A percentile compares a stretch with the other conserved stretches of the same genome.
phyloP scores from a whole-genome alignment of 2,329 filamentous ascomycete genomes.

The Penicillium freii region DNA sequence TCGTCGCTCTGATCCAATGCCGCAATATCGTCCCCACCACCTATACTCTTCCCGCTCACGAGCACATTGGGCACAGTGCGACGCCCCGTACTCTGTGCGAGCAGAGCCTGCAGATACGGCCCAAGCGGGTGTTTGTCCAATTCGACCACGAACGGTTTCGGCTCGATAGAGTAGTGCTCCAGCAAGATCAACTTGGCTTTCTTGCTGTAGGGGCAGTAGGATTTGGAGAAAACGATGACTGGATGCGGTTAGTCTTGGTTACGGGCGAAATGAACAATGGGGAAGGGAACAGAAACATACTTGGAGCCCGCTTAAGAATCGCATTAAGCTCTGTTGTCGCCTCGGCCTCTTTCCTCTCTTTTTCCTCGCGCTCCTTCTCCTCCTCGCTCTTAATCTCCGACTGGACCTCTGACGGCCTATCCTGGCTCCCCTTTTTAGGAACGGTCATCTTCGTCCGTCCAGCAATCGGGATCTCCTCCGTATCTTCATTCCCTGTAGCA shows the following conservation, averaged over 20 bases:
- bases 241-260: conserved; percentile 5
- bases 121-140: conserved; percentile 81
- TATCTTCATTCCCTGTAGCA: conserved; percentile 44
- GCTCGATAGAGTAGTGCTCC: conserved; percentile 78
- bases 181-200: conserved; percentile 83
- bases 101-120: conserved; percentile 65
- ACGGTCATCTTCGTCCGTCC: conserved; percentile 54
- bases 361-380: conserved; percentile 43
- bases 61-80: conserved; percentile 90
- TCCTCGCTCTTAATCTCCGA: conserved; percentile 6
- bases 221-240: conserved; percentile 97
- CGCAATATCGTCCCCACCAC: conserved; percentile 82
- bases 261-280: not conserved
- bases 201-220: conserved; percentile 83
- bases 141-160: conserved; percentile 83
- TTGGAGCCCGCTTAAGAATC: conserved; percentile 80
- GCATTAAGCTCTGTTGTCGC: conserved; percentile 69
- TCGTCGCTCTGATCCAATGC: conserved; percentile 66
- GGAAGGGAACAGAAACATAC: conserved; percentile 52
- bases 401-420: conserved; percentile 20
- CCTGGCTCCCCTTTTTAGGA: conserved; percentile 36
- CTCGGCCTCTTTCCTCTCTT: conserved; percentile 15
- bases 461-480: conserved; percentile 51
- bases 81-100: conserved; percentile 73
- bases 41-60: conserved; percentile 82